Evolutionary conservation across 768 basidiomycete genomes (phyloP).

Genomic region (Hygrophorus pudorinus): DNA sequence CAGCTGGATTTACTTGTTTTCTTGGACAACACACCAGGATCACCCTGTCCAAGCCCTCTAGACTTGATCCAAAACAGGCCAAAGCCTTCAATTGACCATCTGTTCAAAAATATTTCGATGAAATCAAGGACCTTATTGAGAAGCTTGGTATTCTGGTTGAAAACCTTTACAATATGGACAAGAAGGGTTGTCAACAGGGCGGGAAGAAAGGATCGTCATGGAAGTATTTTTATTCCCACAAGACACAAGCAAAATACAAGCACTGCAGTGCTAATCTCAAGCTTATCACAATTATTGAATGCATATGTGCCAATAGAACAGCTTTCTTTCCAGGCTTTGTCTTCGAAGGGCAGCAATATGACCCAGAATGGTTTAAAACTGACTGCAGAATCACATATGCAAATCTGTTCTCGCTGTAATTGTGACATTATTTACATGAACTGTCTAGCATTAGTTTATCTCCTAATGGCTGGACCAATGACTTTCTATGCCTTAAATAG

Average conservation of each 20-base stretch:
- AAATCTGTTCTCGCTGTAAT: neutral
- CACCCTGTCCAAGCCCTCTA: conserved; percentile 13
- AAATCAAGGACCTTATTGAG: conserved; percentile 4
- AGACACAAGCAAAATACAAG: conserved; percentile 8
- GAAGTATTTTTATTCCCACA: conserved; percentile 3
- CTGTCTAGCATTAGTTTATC: conserved; percentile 6
- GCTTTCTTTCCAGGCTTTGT: conserved; percentile 18
- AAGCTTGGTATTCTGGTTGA: conserved; percentile 12
- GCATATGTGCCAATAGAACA: conserved; percentile 20
- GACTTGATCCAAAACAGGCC: conserved; percentile 20
- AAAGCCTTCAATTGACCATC: conserved; percentile 15
- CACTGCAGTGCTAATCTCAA: conserved; percentile 18
- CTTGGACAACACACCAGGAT: conserved; percentile 10
- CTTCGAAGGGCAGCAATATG: conserved; percentile 11
- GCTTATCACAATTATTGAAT: conserved; percentile 25
- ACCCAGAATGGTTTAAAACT: neutral
- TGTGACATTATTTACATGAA: neutral
- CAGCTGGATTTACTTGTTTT: conserved; percentile 8
- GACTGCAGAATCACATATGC: neutral
- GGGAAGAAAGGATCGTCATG: conserved; percentile 5
- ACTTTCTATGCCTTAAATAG: conserved; percentile 9
- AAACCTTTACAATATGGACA: conserved; percentile 22
- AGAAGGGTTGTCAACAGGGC: conserved; percentile 19
- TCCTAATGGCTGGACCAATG: conserved; percentile 18
- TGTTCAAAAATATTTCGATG: conserved; percentile 9